Conservation (phyloP, 1,139 yeast genomes). For the Debaryomyces nepalensis region DNA sequence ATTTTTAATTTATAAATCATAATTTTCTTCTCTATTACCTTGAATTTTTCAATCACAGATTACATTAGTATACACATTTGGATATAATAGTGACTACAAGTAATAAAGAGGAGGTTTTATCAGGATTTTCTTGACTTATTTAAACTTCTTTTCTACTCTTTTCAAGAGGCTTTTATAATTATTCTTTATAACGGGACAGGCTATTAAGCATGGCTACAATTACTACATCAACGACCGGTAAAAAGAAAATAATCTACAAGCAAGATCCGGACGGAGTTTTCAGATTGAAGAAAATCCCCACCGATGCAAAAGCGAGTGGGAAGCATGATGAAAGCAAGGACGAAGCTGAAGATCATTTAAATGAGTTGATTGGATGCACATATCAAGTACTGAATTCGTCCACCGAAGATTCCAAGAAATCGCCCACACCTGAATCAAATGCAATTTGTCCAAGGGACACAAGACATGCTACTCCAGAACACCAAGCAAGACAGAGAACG, state of each 20-base stretch:
- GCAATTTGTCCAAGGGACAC: slow-evolving; percentile 2
- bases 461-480: neutral
- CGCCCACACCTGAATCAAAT: neutral
- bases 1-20: no score
- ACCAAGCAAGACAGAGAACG: slow-evolving; percentile 12
- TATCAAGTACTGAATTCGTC: slow-evolving; percentile 25
- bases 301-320: slow-evolving; percentile 15
- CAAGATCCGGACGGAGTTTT: slow-evolving; percentile 51
- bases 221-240: slow-evolving; percentile 20
- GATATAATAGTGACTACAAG: no score
- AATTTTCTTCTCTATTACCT: no score
- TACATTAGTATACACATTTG: no score
- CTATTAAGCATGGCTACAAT: slow-evolving; percentile 15
- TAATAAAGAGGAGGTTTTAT: no score
- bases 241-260: slow-evolving; percentile 41
- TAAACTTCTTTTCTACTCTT: no score
- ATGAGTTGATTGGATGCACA: slow-evolving; percentile 36
- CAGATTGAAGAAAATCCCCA: slow-evolving; percentile 37
- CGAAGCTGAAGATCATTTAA: slow-evolving; percentile 33
- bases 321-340: slow-evolving; percentile 16
- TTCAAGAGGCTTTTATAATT: no score
- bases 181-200: no score
- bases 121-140: neutral
- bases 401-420: neutral
- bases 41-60: no score